phyloP scores from a whole-genome alignment of 768 basidiomycete genomes.

The Albatrellus ellisii region DNA sequence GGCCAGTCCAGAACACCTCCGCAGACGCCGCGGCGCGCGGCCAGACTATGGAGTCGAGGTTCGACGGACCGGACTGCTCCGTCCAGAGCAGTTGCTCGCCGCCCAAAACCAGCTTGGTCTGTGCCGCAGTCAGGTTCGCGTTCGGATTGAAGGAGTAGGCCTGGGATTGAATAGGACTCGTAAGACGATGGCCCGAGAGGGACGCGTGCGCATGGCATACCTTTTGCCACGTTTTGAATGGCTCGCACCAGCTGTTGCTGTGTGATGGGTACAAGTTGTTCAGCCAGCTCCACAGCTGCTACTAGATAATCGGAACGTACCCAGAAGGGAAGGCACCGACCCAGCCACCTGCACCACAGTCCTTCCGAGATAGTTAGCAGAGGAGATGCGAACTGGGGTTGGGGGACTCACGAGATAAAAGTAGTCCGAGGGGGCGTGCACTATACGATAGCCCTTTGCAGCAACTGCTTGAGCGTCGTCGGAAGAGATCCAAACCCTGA shows the following conservation, averaged over 20 bases:
- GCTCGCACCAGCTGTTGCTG: slow-evolving; percentile 20
- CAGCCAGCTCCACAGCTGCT: not conserved
- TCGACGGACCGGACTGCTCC: slow-evolving; percentile 24
- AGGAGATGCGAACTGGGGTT: not conserved
- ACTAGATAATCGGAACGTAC: not conserved
- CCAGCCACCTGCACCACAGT: slow-evolving; percentile 1
- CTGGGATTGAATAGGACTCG: slow-evolving; percentile 17
- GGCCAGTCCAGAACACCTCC: slow-evolving; percentile 29
- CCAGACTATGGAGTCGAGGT: slow-evolving; percentile 24
- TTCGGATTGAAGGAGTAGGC: slow-evolving; percentile 27
- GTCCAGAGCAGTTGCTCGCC: slow-evolving; percentile 23
- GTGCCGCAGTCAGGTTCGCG: slow-evolving; percentile 13
- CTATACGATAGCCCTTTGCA: slow-evolving; percentile 41
- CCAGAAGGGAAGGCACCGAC: not conserved
- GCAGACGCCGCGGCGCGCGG: slow-evolving; percentile 23
- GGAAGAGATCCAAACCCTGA: slow-evolving; percentile 63
- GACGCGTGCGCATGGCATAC: slow-evolving; percentile 12
- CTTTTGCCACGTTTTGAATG: slow-evolving; percentile 24
- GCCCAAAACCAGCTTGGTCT: slow-evolving; percentile 22
- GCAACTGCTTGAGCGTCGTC: slow-evolving; percentile 45
- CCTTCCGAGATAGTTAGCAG: slow-evolving; percentile 1
- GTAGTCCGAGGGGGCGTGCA: slow-evolving; percentile 62
- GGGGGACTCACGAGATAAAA: slow-evolving; percentile 48
- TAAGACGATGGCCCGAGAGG: slow-evolving; percentile 5
- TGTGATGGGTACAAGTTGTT: not conserved